Evolutionary conservation across 179 eudicot species (phyloP), one percentile per base, ranked within the genome.

Genomic region (Drosera spatulata): DNA sequence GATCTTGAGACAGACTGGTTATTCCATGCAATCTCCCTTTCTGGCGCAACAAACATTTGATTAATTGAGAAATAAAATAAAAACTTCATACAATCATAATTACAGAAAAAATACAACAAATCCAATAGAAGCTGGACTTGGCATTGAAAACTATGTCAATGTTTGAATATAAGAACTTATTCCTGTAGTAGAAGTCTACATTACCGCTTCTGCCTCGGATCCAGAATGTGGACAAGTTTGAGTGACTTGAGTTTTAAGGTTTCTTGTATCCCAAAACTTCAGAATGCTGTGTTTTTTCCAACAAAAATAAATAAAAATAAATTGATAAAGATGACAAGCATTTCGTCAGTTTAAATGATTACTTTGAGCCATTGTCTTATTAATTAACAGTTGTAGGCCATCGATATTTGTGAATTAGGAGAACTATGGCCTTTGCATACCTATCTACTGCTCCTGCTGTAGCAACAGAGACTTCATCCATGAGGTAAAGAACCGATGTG

Each of bases 1-100:
- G 61, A 78, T 93, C 99, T 77, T 93, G 99, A 51, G 95, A 89
- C 72, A 93, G 71, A 63, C 99, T 80, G 60, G 99, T 82, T 71
- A 89, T 80, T 57, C 99, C 99, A 75, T 88, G 86, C 57, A 76
- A 67, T 79, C 87, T 73, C 62, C 79, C 78, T 38, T 69, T 83
- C 97, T 90, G 80, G n/a, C 44, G 14, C 41, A 56, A 39, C 41
- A 53, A 37, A 4, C 13, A 53, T 13, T 14, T 13, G 22, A 15
- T 53, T 38, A 56, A 11, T 22, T 43, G 14, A 44, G 4, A 70
- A 59, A 43, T 37, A 51, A 50, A 41, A 39, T 53, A 38, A 53
- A 33, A 53, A 53, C 15, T 14, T 22, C 33, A 1, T 22, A 22
- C 33, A 22, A 0, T 22, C 33, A 22, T 22, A 22, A 22, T 22